Percentiles rank a stretch among this genome's conserved stretches.
phyloP scores from a whole-genome alignment of 441 rosid species.

The Aleurites moluccanus region DNA sequence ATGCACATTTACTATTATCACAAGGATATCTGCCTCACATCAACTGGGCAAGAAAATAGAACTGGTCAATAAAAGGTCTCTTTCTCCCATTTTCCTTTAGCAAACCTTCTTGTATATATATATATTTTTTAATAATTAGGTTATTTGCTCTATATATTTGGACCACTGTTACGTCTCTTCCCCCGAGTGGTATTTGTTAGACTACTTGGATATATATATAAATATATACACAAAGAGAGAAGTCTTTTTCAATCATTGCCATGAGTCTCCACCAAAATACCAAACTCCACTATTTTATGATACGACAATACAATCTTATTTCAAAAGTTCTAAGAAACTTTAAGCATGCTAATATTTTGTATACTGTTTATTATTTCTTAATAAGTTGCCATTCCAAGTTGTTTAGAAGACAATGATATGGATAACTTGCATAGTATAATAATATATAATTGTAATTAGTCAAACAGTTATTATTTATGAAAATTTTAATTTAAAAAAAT shows the following conservation, averaged over 20 bases:
- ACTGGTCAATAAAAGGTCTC: not conserved
- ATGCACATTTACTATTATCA: not conserved
- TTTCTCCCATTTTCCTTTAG: not conserved
- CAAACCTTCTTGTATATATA: not conserved
- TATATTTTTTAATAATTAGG: not conserved
- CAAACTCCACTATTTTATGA: not conserved
- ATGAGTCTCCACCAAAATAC: not conserved
- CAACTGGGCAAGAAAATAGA: not conserved
- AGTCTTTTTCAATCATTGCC: not conserved
- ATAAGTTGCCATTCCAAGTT: too few relatives aligned
- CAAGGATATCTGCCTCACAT: not conserved
- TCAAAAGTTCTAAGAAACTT: too few relatives aligned
- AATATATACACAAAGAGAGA: not conserved
- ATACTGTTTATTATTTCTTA: too few relatives aligned
- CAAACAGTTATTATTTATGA: too few relatives aligned
- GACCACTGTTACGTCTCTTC: too few relatives aligned
- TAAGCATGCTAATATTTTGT: too few relatives aligned
- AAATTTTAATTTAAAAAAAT: too few relatives aligned
- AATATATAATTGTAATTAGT: too few relatives aligned
- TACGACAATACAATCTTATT: not conserved
- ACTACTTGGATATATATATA: too few relatives aligned
- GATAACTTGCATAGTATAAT: too few relatives aligned
- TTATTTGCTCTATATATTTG: not conserved
- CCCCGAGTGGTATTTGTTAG: not conserved
- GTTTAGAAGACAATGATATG: too few relatives aligned